Conservation (phyloP, 2,329 filamentous ascomycete genomes). For the Arthrobotrys musiformis region DNA sequence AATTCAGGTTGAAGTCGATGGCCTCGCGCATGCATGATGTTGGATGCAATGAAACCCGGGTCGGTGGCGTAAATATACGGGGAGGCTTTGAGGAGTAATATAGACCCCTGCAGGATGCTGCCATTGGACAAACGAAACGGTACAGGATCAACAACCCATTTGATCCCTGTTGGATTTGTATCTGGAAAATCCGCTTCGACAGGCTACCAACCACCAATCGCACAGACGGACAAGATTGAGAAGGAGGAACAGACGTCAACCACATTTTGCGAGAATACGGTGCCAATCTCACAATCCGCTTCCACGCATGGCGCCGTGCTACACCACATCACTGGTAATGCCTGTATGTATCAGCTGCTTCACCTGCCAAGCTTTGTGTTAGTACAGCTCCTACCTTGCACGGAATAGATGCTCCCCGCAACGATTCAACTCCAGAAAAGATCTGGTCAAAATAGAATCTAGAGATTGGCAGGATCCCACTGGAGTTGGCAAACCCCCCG, state of each 20-base stretch:
- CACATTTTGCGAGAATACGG: not conserved
- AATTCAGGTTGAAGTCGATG: not conserved
- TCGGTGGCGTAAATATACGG: not conserved
- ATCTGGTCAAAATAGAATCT: constrained; percentile 23
- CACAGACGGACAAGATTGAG: constrained; percentile 27
- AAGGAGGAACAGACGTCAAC: constrained; percentile 23
- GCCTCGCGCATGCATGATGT: not conserved
- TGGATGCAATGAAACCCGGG: not conserved
- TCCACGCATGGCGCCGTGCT: constrained; percentile 31
- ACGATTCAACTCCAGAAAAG: constrained; percentile 25
- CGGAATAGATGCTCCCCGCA: constrained; percentile 51
- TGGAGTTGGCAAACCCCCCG: not conserved
- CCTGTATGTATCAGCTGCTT: constrained; percentile 45
- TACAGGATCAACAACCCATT: constrained; percentile 27
- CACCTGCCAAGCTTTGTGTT: constrained; percentile 41
- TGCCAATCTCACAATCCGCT: constrained; percentile 15
- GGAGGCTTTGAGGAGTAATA: not conserved
- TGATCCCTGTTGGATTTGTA: not conserved
- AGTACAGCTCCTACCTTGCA: constrained; percentile 51
- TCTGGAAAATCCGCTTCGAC: not conserved
- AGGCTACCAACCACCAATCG: constrained; percentile 17
- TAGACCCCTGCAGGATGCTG: constrained; percentile 18
- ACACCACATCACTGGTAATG: constrained; percentile 14
- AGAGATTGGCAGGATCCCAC: constrained; percentile 38
- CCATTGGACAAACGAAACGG: constrained; percentile 40